A percentile compares a stretch with the other conserved stretches of the same genome.
phyloP scores from a whole-genome alignment of 2,329 filamentous ascomycete genomes.

The Aspergillus neotritici region DNA sequence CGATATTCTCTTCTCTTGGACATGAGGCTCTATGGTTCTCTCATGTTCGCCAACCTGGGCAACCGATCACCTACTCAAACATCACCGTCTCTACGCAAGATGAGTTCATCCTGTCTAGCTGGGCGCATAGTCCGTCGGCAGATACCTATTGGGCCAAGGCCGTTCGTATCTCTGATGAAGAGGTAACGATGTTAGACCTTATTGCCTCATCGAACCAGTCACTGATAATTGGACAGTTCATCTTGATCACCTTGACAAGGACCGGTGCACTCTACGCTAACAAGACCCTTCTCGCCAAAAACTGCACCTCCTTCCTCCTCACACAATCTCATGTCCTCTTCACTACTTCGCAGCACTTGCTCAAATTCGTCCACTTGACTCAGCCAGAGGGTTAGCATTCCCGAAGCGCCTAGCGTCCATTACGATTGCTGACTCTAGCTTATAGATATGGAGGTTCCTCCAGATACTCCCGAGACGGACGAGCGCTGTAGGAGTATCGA shows the following conservation, averaged over 20 bases:
- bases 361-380: constrained; percentile 88
- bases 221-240: constrained; percentile 27
- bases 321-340: constrained; percentile 80
- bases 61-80: constrained; percentile 28
- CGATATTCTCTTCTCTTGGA: constrained; percentile 33
- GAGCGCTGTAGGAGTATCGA: constrained; percentile 91
- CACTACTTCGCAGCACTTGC: constrained; percentile 83
- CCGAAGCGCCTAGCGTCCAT: constrained; percentile 18
- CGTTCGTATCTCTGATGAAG: constrained; percentile 33
- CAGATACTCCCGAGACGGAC: constrained; percentile 83
- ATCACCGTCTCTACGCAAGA: constrained; percentile 17
- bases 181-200: no score
- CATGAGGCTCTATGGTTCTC: constrained; percentile 37
- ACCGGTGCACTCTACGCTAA: constrained; percentile 76
- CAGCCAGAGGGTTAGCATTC: constrained; percentile 52
- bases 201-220: neutral
- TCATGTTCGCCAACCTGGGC: constrained; percentile 20
- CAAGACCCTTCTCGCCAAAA: constrained; percentile 66
- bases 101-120: constrained; percentile 17
- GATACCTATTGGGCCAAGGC: constrained; percentile 38
- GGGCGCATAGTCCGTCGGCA: constrained; percentile 28
- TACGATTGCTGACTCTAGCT: constrained; percentile 16
- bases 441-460: constrained; percentile 71
- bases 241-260: constrained; percentile 62
- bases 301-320: constrained; percentile 84